Evolutionary conservation across 2,329 filamentous ascomycete species (phyloP).

Genomic region (Sclerotinia sclerotiorum): DNA sequence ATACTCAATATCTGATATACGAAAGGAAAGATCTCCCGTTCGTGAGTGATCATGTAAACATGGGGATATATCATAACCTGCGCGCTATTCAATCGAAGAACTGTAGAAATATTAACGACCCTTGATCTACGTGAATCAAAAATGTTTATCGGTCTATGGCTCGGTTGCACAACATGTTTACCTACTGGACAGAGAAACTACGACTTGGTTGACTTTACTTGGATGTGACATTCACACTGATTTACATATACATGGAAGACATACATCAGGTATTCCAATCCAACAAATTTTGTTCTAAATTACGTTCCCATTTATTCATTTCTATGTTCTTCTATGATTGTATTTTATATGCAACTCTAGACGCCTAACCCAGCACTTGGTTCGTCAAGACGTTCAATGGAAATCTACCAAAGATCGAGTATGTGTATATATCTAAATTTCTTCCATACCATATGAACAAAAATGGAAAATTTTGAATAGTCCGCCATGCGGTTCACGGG

Average conservation of each 20-base stretch:
- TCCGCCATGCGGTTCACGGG: slow-evolving; percentile 20
- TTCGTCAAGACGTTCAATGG: slow-evolving; percentile 22
- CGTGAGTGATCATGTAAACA: not conserved
- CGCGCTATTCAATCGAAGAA: not conserved
- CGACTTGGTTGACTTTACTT: not conserved
- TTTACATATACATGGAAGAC: not conserved
- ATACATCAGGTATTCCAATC: not conserved
- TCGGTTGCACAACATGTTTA: not conserved
- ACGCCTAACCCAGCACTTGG: slow-evolving; percentile 22
- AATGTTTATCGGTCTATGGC: not conserved
- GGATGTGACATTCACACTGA: not conserved
- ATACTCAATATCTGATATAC: not conserved
- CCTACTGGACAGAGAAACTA: not conserved
- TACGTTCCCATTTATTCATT: slow-evolving; percentile 5
- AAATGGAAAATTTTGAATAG: slow-evolving; percentile 16
- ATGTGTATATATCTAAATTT: slow-evolving; percentile 10
- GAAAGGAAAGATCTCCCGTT: not conserved
- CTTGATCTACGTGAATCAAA: not conserved
- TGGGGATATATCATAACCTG: not conserved
- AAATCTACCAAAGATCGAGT: slow-evolving; percentile 22
- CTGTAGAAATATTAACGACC: not conserved
- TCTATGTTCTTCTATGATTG: slow-evolving; percentile 9
- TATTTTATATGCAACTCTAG: slow-evolving; percentile 18
- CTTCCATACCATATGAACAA: slow-evolving; percentile 19
- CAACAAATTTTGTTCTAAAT: not conserved